Evolutionary conservation across 176 grass and related monocot species (phyloP).

Genomic region (Dactylis glomerata): DNA sequence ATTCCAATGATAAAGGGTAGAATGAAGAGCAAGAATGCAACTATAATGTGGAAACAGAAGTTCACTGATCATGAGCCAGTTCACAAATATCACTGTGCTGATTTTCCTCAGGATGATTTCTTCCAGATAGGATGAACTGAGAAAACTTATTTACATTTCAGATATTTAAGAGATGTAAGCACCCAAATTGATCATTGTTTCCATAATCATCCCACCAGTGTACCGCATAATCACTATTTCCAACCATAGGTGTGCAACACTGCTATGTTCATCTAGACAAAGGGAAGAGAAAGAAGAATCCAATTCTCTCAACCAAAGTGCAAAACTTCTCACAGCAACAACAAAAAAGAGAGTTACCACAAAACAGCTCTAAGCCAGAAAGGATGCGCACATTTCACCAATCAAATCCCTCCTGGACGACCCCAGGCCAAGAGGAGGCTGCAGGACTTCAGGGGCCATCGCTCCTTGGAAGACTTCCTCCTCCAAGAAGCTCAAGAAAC

Average conservation of each 20-base stretch:
- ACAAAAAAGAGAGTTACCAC: neutral
- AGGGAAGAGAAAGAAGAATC: neutral
- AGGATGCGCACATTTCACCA: constrained; percentile 38
- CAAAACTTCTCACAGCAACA: constrained; percentile 9
- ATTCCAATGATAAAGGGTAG: neutral
- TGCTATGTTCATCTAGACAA: constrained; percentile 24
- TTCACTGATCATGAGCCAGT: neutral
- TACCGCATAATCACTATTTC: constrained; percentile 2
- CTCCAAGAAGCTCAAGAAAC: constrained; percentile 61
- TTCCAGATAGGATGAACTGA: neutral
- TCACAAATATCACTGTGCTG: neutral
- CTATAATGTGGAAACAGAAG: neutral
- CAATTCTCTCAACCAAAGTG: constrained; percentile 22
- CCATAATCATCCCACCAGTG: neutral
- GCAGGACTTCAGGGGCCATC: constrained; percentile 38
- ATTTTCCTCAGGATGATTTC: neutral
- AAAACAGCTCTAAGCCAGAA: constrained; percentile 2
- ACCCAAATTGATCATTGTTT: constrained; percentile 15
- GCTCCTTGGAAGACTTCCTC: constrained; percentile 48
- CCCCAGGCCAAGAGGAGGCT: constrained; percentile 21
- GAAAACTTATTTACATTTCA: constrained; percentile 16
- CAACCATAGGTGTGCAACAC: neutral
- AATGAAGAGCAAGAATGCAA: neutral
- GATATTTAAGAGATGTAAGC: neutral
- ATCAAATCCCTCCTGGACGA: constrained; percentile 46